Percentiles rank a stretch among this genome's conserved stretches.
These are phyloP conservation scores for Aspergillus fructus DNA, from an alignment of 2,329 filamentous ascomycete species.

Conservation along the genomic window DNA sequence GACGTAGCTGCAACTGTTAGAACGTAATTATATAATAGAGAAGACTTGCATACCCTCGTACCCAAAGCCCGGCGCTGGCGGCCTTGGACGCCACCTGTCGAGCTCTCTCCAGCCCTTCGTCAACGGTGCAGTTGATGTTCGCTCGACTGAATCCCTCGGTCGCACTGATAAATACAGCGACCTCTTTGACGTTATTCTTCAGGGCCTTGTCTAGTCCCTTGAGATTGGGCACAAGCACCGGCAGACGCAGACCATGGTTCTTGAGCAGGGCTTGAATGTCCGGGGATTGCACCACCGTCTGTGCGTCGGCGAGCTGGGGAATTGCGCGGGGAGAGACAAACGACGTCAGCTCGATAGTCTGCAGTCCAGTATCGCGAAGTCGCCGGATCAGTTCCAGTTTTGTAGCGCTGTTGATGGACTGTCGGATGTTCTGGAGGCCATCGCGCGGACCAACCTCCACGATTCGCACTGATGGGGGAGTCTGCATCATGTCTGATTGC, in stretches of 20 bases:
- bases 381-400: constrained; percentile 75
- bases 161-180: constrained; percentile 44
- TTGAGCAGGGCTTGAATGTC: constrained; percentile 55
- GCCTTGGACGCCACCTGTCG: constrained; percentile 33
- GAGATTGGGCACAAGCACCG: constrained; percentile 43
- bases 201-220: constrained; percentile 59
- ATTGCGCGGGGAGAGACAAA: constrained; percentile 85
- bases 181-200: constrained; percentile 33
- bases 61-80: constrained; percentile 24
- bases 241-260: constrained; percentile 24
- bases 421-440: constrained; percentile 84
- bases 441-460: constrained; percentile 84
- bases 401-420: constrained; percentile 65
- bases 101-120: constrained; percentile 37
- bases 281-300: constrained; percentile 20
- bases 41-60: constrained; percentile 30
- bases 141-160: constrained; percentile 44
- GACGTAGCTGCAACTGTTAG: constrained; percentile 25
- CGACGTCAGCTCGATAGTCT: constrained; percentile 75
- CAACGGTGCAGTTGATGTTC: constrained; percentile 44
- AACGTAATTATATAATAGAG: neutral
- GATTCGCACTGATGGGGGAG: constrained; percentile 49
- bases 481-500: neutral
- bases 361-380: constrained; percentile 66
- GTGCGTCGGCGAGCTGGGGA: constrained; percentile 62